Evolutionary conservation across 2,329 filamentous ascomycete species (phyloP).

Genomic region (Arachnomyces sp.): DNA sequence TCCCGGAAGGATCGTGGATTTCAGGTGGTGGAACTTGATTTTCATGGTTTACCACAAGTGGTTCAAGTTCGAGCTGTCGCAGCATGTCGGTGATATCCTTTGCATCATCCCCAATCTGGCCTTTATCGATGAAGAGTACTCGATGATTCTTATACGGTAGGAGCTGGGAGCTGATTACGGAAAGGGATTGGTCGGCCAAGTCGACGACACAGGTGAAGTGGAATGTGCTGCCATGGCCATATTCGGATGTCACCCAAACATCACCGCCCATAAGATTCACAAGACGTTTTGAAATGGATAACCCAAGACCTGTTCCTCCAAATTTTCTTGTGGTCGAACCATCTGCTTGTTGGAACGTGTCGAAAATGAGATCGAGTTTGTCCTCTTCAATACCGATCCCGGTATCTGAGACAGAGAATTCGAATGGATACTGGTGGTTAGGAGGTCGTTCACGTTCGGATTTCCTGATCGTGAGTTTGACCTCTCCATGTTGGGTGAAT

Average conservation of each 20-base stretch:
- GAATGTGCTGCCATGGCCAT: conserved; percentile 86
- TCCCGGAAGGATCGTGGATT: conserved; percentile 43
- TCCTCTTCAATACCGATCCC: conserved; percentile 94
- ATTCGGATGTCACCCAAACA: conserved; percentile 91
- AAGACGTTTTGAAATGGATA: conserved; percentile 90
- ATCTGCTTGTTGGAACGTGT: conserved; percentile 97
- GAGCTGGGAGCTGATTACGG: conserved; percentile 66
- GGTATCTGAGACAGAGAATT: conserved; percentile 92
- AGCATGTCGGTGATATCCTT: conserved; percentile 73
- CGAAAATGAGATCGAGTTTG: conserved; percentile 94
- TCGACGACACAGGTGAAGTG: conserved; percentile 93
- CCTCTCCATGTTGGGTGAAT: conserved; percentile 94
- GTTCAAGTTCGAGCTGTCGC: conserved; percentile 67
- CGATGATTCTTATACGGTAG: conserved; percentile 87
- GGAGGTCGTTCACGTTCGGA: conserved; percentile 58
- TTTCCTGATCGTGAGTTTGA: conserved; percentile 83
- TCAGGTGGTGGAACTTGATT: conserved; percentile 55
- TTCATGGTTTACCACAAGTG: conserved; percentile 75
- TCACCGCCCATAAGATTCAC: conserved; percentile 95
- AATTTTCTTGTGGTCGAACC: conserved; percentile 95
- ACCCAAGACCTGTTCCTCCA: conserved; percentile 83
- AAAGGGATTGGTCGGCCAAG: conserved; percentile 70
- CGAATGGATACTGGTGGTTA: conserved; percentile 78
- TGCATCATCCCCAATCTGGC: conserved; percentile 59
- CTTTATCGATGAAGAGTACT: conserved; percentile 90